A percentile compares a stretch with the other conserved stretches of the same genome.
Evolutionary conservation across 495 filamentous ascomycete species (phyloP).

Genomic region (Penicillium parvum): DNA sequence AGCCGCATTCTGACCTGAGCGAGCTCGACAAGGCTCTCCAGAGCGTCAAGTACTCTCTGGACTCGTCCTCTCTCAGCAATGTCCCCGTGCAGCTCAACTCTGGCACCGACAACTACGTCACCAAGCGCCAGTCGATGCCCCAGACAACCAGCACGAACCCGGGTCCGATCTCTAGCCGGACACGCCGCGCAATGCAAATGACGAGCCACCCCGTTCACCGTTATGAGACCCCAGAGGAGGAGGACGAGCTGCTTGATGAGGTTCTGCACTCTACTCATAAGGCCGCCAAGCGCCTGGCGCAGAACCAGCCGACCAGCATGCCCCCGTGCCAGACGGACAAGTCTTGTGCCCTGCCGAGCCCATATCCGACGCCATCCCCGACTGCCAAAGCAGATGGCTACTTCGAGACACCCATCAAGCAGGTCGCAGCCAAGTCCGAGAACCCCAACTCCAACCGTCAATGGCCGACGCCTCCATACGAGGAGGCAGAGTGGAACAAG

Average conservation of each 20-base stretch:
- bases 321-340: slow-evolving; percentile 52
- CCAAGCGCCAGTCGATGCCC: slow-evolving; percentile 71
- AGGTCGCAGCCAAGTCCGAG: slow-evolving; percentile 57
- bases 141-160: slow-evolving; percentile 50
- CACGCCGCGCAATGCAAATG: slow-evolving; percentile 72
- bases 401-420: slow-evolving; percentile 56
- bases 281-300: slow-evolving; percentile 51
- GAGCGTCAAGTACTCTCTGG: slow-evolving; percentile 59
- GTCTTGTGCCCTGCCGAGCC: slow-evolving; percentile 55
- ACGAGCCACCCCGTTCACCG: slow-evolving; percentile 68
- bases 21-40: slow-evolving; percentile 80
- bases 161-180: slow-evolving; percentile 75
- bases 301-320: slow-evolving; percentile 39
- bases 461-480: slow-evolving; percentile 95
- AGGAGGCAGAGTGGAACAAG: slow-evolving; percentile 84
- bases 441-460: slow-evolving; percentile 57
- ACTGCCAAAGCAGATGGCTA: slow-evolving; percentile 76
- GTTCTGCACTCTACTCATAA: slow-evolving; percentile 58
- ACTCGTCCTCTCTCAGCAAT: slow-evolving; percentile 46
- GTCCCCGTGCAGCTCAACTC: slow-evolving; percentile 45
- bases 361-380: slow-evolving; percentile 88
- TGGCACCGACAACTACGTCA: slow-evolving; percentile 48
- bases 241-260: slow-evolving; percentile 93
- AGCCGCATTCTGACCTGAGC: slow-evolving; percentile 46
- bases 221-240: slow-evolving; percentile 94